Conservation (phyloP, 129 eudicot genomes). For the Helichrysum umbraculigerum region DNA sequence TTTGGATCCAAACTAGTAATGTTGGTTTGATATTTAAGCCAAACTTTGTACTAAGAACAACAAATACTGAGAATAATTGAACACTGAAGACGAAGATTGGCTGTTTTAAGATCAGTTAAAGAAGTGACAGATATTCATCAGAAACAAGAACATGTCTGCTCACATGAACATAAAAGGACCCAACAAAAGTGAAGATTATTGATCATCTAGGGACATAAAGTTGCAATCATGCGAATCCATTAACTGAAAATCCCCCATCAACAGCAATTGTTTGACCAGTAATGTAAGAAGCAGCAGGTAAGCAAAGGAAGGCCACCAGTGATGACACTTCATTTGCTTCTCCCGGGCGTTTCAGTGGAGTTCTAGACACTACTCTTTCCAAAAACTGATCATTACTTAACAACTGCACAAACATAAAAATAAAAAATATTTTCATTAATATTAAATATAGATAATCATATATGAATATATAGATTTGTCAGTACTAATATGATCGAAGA, state of each 20-base stretch:
- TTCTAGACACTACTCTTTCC: conserved; percentile 58
- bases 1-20: too few relatives aligned
- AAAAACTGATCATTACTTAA: conserved; percentile 43
- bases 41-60: too few relatives aligned
- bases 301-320: conserved; percentile 74
- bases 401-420: conserved; percentile 18
- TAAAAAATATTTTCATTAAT: neutral
- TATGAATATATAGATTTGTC: neutral
- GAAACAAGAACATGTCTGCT: neutral
- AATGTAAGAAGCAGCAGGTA: conserved; percentile 87
- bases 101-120: too few relatives aligned
- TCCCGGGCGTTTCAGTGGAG: conserved; percentile 70
- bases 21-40: too few relatives aligned
- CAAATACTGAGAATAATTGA: too few relatives aligned
- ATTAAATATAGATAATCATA: neutral
- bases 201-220: neutral
- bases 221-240: conserved; percentile 42
- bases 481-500: too few relatives aligned
- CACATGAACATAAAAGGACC: neutral
- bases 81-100: too few relatives aligned
- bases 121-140: too few relatives aligned
- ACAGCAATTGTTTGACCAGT: conserved; percentile 79
- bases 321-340: conserved; percentile 84
- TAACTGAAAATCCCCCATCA: conserved; percentile 78
- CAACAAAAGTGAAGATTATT: neutral